Conservation (phyloP, 352 stramenopile species). For the Phytophthora sojae region DNA sequence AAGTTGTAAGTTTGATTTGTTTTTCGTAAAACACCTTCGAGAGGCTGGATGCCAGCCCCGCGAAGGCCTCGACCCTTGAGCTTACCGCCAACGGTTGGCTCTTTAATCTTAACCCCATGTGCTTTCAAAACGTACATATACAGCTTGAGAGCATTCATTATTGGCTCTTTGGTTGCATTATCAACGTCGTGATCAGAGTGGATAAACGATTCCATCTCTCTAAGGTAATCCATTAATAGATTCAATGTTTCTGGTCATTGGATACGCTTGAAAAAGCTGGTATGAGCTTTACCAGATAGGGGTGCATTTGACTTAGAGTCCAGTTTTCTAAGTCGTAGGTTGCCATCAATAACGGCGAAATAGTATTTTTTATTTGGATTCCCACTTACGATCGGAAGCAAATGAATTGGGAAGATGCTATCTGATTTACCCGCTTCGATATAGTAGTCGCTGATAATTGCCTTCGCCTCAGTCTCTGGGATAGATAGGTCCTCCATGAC, state of each 20-base stretch:
- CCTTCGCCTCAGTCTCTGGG: background rate
- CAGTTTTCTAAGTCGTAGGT: background rate
- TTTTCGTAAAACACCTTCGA: conserved; percentile 9
- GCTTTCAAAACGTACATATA: background rate
- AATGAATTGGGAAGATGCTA: background rate
- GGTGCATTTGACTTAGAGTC: background rate
- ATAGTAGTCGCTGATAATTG: background rate
- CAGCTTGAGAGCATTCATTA: background rate
- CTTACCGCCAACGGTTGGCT: background rate
- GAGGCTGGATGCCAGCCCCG: background rate
- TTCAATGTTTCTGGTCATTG: background rate
- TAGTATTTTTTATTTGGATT: background rate
- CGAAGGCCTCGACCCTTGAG: background rate
- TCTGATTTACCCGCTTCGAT: background rate
- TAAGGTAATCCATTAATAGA: background rate
- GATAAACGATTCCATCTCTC: background rate
- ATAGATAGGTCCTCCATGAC: background rate
- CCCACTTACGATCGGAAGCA: too few relatives aligned
- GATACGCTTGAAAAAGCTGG: background rate
- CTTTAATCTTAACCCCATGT: background rate
- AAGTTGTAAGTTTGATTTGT: conserved; percentile 17
- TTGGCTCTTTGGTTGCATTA: background rate
- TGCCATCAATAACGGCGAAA: background rate
- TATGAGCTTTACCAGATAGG: background rate
- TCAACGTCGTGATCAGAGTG: too few relatives aligned